Conservation (phyloP, 768 basidiomycete genomes). For the Termitomyces sp. region DNA sequence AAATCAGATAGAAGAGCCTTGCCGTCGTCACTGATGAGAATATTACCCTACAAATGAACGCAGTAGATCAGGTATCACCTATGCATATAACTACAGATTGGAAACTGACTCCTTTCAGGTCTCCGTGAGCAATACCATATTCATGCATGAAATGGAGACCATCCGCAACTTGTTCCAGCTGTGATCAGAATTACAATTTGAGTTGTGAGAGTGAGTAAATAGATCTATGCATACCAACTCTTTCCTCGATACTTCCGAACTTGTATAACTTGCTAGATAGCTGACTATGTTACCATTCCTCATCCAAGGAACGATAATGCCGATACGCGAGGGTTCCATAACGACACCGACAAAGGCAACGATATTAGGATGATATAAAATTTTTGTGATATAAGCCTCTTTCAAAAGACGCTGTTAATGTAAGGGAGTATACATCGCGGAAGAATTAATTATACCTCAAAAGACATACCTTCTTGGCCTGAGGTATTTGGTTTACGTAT, state of each 20-base stretch:
- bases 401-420: slow-evolving; percentile 13
- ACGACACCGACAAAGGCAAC: slow-evolving; percentile 20
- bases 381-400: slow-evolving; percentile 19
- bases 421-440: not conserved
- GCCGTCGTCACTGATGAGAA: slow-evolving; percentile 11
- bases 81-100: not conserved
- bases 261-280: slow-evolving; percentile 7
- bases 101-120: slow-evolving; percentile 32
- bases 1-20: slow-evolving; percentile 12
- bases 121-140: slow-evolving; percentile 32
- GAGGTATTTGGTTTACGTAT: not conserved
- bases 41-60: slow-evolving; percentile 2
- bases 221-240: slow-evolving; percentile 7
- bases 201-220: not conserved
- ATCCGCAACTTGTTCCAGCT: slow-evolving; percentile 25
- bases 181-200: not conserved
- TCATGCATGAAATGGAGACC: slow-evolving; percentile 23
- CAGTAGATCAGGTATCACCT: not conserved
- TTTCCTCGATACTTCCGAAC: slow-evolving; percentile 3
- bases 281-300: slow-evolving; percentile 20
- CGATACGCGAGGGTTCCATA: slow-evolving; percentile 11
- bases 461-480: slow-evolving; percentile 6
- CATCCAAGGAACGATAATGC: slow-evolving; percentile 28
- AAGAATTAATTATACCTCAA: not conserved
- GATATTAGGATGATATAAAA: slow-evolving; percentile 18